Evolutionary conservation across 768 basidiomycete species (phyloP).

Genomic region (Chalciporus chontae): DNA sequence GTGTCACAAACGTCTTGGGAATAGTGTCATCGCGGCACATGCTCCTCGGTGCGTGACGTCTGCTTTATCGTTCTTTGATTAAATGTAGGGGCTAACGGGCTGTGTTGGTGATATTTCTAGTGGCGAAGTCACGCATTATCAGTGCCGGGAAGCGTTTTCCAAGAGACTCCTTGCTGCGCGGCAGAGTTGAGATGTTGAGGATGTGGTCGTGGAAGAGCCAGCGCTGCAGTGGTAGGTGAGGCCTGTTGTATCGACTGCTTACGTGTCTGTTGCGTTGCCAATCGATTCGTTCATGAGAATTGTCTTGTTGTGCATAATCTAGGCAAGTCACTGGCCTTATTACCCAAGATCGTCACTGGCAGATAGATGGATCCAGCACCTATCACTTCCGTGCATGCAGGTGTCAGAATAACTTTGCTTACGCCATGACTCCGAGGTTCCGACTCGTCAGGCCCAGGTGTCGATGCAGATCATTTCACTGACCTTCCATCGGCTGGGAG

Average conservation of each 20-base stretch:
- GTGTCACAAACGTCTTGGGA: constrained; percentile 91
- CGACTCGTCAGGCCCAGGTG: no score
- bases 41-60: constrained; percentile 61
- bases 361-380: no score
- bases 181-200: constrained; percentile 9
- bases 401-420: no score
- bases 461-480: no score
- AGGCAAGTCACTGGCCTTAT: not conserved
- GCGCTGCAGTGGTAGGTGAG: not conserved
- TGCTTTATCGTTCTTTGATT: not conserved
- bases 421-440: no score
- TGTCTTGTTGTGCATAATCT: not conserved
- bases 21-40: constrained; percentile 92
- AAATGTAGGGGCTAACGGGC: not conserved
- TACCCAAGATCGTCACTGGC: no score
- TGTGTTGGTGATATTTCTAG: constrained; percentile 38
- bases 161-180: constrained; percentile 43
- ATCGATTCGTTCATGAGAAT: not conserved
- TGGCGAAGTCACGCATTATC: constrained; percentile 95
- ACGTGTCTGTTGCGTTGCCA: not conserved
- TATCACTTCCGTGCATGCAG: no score
- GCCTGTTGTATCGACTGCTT: not conserved
- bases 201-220: not conserved
- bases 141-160: constrained; percentile 86
- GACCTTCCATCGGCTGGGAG: no score